Conservation (phyloP, 495 filamentous ascomycete species). For the Aspergillus nidulans region DNA sequence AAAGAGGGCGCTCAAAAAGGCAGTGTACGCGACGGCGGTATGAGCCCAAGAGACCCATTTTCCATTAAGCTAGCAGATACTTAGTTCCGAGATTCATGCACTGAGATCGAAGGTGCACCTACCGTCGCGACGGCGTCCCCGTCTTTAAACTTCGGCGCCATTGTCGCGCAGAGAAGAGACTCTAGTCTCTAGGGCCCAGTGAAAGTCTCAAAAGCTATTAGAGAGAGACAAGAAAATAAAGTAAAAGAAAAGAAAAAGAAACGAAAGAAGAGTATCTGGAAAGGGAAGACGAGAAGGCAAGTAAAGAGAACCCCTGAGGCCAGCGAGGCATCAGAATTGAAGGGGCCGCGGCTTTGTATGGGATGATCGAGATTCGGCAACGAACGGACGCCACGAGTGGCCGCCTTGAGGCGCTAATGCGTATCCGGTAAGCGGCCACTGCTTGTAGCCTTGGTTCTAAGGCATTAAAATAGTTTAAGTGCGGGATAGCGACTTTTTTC, state of each 20-base stretch:
- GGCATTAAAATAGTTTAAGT: constrained; percentile 13
- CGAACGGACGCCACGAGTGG: constrained; percentile 13
- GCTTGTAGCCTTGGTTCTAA: neutral
- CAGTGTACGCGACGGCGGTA: constrained; percentile 78
- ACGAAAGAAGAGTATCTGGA: constrained; percentile 19
- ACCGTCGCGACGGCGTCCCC: constrained; percentile 77
- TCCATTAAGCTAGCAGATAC: constrained; percentile 61
- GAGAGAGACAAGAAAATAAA: constrained; percentile 34
- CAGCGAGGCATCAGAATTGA: constrained; percentile 12
- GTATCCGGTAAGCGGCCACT: constrained; percentile 16
- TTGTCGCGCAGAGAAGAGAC: constrained; percentile 38
- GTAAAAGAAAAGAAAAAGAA: constrained; percentile 6
- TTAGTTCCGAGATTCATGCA: neutral
- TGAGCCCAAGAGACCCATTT: constrained; percentile 91
- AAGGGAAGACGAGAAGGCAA: constrained; percentile 20
- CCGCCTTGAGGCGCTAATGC: constrained; percentile 14
- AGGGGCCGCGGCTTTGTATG: neutral
- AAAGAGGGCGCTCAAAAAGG: constrained; percentile 85
- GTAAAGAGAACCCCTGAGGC: constrained; percentile 33
- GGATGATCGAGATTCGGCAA: constrained; percentile 19
- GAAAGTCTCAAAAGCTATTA: constrained; percentile 26
- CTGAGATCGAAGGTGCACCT: constrained; percentile 21
- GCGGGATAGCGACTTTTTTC: constrained; percentile 39
- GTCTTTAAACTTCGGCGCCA: constrained; percentile 85
- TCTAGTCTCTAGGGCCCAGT: constrained; percentile 11